These are phyloP conservation scores for Mortierella sp. DNA, from an alignment of 371 early-diverging fungal species.

Conservation along the genomic window DNA sequence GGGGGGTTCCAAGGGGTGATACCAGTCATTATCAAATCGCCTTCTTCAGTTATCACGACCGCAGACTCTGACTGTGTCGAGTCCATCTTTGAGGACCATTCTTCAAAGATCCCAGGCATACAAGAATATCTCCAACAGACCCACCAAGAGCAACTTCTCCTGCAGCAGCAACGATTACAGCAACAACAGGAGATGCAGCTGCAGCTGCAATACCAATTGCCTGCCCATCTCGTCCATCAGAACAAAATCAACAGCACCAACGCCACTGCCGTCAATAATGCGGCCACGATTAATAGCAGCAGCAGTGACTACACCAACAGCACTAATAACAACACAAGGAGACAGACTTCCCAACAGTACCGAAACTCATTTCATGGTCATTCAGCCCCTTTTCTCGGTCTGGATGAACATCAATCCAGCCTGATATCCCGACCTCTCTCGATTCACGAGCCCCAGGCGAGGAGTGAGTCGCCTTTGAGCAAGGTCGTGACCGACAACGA, in stretches of 20 bases:
- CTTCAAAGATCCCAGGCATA: conserved; percentile 31
- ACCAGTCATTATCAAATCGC: conserved; percentile 50
- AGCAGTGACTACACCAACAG: conserved; percentile 11
- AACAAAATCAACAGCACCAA: conserved; percentile 1
- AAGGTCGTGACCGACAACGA: conserved; percentile 30
- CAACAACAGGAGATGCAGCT: conserved; percentile 27
- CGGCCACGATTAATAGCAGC: neutral
- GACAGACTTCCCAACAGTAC: conserved; percentile 18
- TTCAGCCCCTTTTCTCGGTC: conserved; percentile 7
- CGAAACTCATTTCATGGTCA: conserved; percentile 47
- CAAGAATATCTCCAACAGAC: conserved; percentile 50
- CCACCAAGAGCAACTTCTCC: conserved; percentile 38
- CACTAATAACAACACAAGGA: conserved; percentile 12
- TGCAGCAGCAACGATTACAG: conserved; percentile 35
- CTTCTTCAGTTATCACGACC: conserved; percentile 43
- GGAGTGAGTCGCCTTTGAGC: conserved; percentile 13
- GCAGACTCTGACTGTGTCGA: conserved; percentile 43
- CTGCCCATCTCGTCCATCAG: conserved; percentile 24
- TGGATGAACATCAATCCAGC: conserved; percentile 15
- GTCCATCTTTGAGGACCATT: conserved; percentile 31
- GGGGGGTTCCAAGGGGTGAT: conserved; percentile 43
- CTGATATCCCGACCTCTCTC: conserved; percentile 19
- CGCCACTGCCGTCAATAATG: neutral
- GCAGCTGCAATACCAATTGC: conserved; percentile 46
- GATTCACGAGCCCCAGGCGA: conserved; percentile 9